Evolutionary conservation across 345 rosid genomes (phyloP).

Genomic region (Eucalyptus regnans): DNA sequence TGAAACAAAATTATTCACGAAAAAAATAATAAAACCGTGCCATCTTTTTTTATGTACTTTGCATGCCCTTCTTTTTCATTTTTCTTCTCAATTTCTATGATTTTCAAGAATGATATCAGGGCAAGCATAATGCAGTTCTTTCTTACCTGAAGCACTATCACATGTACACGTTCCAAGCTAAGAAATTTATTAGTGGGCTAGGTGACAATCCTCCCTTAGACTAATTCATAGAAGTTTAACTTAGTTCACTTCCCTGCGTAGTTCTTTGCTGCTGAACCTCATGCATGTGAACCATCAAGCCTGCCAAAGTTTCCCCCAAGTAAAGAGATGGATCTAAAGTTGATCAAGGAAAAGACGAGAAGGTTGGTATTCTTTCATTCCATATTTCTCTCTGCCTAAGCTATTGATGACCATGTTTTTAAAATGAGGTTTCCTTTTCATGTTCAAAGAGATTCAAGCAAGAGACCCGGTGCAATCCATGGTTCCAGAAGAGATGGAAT

Average conservation of each 20-base stretch:
- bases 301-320: constrained; percentile 89
- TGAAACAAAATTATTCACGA: neutral
- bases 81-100: neutral
- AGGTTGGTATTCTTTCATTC: constrained; percentile 33
- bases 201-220: neutral
- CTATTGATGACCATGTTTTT: neutral
- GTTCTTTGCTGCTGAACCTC: constrained; percentile 81
- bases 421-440: neutral
- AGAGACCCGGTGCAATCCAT: constrained; percentile 43
- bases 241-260: constrained; percentile 14
- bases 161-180: neutral
- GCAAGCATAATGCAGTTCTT: neutral
- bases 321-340: constrained; percentile 79
- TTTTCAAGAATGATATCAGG: neutral
- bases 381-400: neutral
- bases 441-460: constrained; percentile 46
- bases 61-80: neutral
- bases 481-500: constrained; percentile 21
- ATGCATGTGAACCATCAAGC: constrained; percentile 74
- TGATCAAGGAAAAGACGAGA: constrained; percentile 73
- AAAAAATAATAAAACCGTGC: neutral
- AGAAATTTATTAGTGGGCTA: neutral
- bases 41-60: neutral
- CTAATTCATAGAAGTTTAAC: neutral
- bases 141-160: neutral